Base-by-base conservation (phyloP, 164 flowering plant species). In the Vitis rotundifolia region DNA sequence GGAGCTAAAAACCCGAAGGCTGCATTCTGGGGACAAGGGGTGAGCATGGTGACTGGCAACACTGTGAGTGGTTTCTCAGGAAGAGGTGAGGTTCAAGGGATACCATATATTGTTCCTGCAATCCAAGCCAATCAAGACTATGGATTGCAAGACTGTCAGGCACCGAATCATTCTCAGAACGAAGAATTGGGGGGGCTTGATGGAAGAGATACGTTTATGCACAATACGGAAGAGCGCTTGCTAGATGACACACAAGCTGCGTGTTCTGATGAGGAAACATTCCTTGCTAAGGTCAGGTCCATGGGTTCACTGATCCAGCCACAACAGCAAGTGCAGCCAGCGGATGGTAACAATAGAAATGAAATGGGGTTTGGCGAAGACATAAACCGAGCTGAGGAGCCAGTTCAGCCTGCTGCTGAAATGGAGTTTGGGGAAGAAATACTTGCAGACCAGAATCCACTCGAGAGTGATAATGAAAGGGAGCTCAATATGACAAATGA, bases 251-350 rank as follows among this genome's bases (percentile, higher is more conserved):
- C 26, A 22, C 26, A 22, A 22, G 26, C 26, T 22, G 26, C 26
- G 26, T 22, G 26, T 22, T 22, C 26, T 22, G 26, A 22, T 11
- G 72, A 69, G 60, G 1, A 12, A 63, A n/a, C 26, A 1, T 13
- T 62, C 11, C 66, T 29, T 51, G 13, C 18, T 1, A 69, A 22
- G 48, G 54, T 58, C 22, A 19, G 28, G 13, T 69, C 60, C 28
- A 22, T 59, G 70, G n/a, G 29, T 48, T 67, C 61, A 19, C 29
- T 67, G 2, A 15, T 67, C 19, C 61, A 67, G 11, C 16, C 13
- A 64, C 16, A 15, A 64, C 18, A 64, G 14, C 9, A 5, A 47
- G 26, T 19, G 15, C 13, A 56, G 9, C 19, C 15, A 50, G 37
- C 57, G 44, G 26, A 22, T 22, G 26, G 26, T 22, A 22, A 22